These are phyloP conservation scores for Penicillium soppii DNA, from an alignment of 495 filamentous ascomycete species.

Conservation along the genomic window DNA sequence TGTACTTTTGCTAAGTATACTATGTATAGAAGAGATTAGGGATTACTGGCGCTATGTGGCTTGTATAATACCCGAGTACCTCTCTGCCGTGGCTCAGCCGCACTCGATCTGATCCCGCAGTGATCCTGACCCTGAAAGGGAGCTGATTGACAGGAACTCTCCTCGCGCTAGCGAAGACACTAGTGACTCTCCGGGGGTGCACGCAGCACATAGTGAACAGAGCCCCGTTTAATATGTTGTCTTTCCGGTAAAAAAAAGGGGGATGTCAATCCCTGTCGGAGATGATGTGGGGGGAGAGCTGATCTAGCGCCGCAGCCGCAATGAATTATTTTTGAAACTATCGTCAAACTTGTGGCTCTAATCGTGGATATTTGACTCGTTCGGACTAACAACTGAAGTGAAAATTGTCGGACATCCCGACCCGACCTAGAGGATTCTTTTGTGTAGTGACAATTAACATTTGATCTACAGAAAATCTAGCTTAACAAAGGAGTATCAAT, in stretches of 20 bases:
- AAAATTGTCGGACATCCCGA: background rate
- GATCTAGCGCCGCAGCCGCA: background rate
- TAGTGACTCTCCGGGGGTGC: conserved; percentile 3
- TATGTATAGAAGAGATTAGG: too few species aligned
- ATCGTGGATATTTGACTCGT: background rate
- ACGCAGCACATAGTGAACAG: conserved; percentile 6
- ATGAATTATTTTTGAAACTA: background rate
- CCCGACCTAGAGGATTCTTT: background rate
- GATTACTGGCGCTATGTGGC: too few species aligned
- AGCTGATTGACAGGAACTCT: conserved; percentile 2
- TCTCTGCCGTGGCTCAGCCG: background rate
- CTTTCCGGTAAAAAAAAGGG: background rate
- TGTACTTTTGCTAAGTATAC: too few species aligned
- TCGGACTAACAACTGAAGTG: background rate
- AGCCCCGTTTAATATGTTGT: conserved; percentile 1
- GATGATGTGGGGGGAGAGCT: background rate
- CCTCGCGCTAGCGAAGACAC: conserved; percentile 1
- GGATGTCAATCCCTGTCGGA: background rate
- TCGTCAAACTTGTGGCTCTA: background rate
- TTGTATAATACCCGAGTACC: background rate
- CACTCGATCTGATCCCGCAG: background rate
- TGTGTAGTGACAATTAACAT: background rate
- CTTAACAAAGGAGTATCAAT: background rate
- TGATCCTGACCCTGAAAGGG: conserved; percentile 2
- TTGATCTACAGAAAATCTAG: background rate